Conservation (phyloP, 768 basidiomycete genomes). For the Kwoniella heveanensis region DNA sequence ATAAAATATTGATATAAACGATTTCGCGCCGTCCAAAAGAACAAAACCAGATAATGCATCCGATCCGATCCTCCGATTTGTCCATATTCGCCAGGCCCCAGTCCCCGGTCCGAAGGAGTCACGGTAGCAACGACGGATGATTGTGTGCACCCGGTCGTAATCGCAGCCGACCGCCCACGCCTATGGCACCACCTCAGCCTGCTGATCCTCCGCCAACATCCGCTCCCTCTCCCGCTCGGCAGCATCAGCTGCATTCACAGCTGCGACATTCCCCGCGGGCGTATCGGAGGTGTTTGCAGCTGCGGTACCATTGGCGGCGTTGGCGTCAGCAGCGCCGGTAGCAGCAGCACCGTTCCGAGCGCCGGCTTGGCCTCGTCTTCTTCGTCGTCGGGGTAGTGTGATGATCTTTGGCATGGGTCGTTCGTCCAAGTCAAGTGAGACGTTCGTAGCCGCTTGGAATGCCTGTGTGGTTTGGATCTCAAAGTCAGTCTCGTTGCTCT, state of each 20-base stretch:
- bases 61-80: too few species aligned
- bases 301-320: conserved; percentile 7
- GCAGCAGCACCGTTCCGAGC: conserved; percentile 25
- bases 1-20: too few species aligned
- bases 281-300: conserved; percentile 4
- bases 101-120: too few species aligned
- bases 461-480: conserved; percentile 59
- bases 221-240: conserved; percentile 24
- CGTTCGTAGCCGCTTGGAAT: conserved; percentile 87
- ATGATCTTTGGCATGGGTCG: conserved; percentile 85
- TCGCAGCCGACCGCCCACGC: too few species aligned
- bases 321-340: conserved; percentile 13
- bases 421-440: conserved; percentile 87
- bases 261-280: conserved; percentile 7
- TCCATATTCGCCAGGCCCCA: too few species aligned
- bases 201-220: conserved; percentile 26
- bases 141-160: too few species aligned
- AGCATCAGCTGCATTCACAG: conserved; percentile 18
- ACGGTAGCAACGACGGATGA: too few species aligned
- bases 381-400: conserved; percentile 51
- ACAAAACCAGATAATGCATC: too few species aligned
- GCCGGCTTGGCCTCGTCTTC: conserved; percentile 35
- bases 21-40: too few species aligned
- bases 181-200: conserved; percentile 11
- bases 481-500: not conserved